Base-by-base conservation (phyloP, 139 green algal genomes). In the Coelastrella sp. region DNA sequence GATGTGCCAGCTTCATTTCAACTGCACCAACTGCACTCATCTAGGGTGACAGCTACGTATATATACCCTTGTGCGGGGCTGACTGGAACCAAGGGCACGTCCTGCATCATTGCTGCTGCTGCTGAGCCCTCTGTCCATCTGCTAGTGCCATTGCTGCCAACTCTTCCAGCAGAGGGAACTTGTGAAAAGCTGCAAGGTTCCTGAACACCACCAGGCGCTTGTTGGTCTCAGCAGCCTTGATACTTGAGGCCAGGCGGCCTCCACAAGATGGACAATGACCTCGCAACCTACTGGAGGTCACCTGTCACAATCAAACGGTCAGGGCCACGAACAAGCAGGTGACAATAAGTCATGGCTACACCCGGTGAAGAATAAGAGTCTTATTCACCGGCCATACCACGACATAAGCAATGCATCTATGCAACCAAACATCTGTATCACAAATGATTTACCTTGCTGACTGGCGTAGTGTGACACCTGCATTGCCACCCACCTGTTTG, bases 251-350 rank as follows among this genome's bases (percentile, higher is more conserved):
- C 85, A 97, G 84, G n/a, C 80, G 48, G 21, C 92, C 93, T 7
- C 92, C 92, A 83, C 95, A 98, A 32, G 88, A 25, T 19, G 89
- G 83, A 83, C 95, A 98, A 38, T 83, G 62, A 9, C 66, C 38
- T 51, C 84, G 38, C 50, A 96, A 79, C 79, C 95, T 92, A 40
- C 89, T 81, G 21, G 71, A 63, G 6, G 86, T 50, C 19, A 93
- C 87, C 84, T 92, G 86, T 38, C n/a, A 40, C 62, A 69, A 5
- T 69, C 8, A 7, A 40, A 64, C 15, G 9, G 27, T 15, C 17
- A 64, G 53, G 83, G 83, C 95, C 97, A 38, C 81, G 62, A 11
- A 60, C 38, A 48, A 84, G 38, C 50, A 96, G 82, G 81, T 95
- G 92, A 40, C 89, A 79, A 15, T 66, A 63, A 5, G 86, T 50